Evolutionary conservation across 345 rosid genomes (phyloP).

Genomic region (Excoecaria cochinchinensis): DNA sequence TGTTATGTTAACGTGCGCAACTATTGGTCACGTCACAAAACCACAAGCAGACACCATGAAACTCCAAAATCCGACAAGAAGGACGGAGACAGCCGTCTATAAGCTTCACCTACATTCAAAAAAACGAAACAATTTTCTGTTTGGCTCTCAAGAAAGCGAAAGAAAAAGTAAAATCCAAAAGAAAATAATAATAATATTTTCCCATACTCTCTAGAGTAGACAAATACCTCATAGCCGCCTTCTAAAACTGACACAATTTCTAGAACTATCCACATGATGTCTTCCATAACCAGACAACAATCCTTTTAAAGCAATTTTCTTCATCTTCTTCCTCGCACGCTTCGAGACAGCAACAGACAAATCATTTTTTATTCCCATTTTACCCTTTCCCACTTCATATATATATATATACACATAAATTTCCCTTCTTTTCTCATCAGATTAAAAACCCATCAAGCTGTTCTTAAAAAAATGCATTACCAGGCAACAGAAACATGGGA

Average conservation of each 20-base stretch:
- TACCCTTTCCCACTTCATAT: slow-evolving; percentile 5
- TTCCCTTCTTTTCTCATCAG: no score
- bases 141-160: neutral
- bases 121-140: neutral
- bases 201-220: slow-evolving; percentile 9
- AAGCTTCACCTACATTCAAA: neutral
- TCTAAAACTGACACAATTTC: slow-evolving; percentile 25
- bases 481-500: slow-evolving; percentile 25
- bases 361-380: slow-evolving; percentile 10
- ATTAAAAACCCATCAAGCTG: no score
- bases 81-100: slow-evolving; percentile 24
- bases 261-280: slow-evolving; percentile 13
- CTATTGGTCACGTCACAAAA: slow-evolving; percentile 12
- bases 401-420: no score
- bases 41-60: neutral
- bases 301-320: slow-evolving; percentile 35
- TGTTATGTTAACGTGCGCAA: no score
- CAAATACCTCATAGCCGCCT: slow-evolving; percentile 24
- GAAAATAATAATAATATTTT: no score
- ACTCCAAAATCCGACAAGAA: slow-evolving; percentile 16
- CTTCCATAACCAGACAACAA: slow-evolving; percentile 30
- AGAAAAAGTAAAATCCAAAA: neutral
- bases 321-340: slow-evolving; percentile 33
- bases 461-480: neutral
- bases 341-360: slow-evolving; percentile 51